Conservation (phyloP, 371 early-diverging fungal genomes). For the Rhizopus delemar region DNA sequence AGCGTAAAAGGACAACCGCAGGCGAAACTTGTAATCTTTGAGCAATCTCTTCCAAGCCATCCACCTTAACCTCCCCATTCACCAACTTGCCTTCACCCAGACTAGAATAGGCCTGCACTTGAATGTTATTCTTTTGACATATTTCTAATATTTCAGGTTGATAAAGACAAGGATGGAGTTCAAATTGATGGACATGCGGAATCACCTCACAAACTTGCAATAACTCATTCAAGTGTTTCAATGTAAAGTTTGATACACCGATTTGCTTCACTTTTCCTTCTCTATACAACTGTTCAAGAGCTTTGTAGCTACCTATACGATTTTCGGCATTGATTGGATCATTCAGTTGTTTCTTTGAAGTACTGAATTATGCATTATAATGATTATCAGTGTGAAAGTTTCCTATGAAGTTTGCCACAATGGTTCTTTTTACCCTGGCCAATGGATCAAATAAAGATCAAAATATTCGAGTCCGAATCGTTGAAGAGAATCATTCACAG, state of each 20-base stretch:
- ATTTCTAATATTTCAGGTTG: conserved; percentile 38
- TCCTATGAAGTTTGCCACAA: too few species aligned
- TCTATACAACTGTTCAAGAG: conserved; percentile 56
- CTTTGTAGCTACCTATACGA: conserved; percentile 58
- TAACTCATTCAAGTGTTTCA: conserved; percentile 59
- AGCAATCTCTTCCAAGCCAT: conserved; percentile 40
- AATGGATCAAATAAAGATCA: conserved; percentile 83
- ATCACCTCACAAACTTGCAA: conserved; percentile 58
- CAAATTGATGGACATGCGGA: conserved; percentile 79
- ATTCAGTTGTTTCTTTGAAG: conserved; percentile 35
- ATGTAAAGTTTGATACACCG: conserved; percentile 79
- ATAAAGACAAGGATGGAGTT: conserved; percentile 63
- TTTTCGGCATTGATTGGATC: conserved; percentile 60
- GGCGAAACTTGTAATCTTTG: conserved; percentile 34
- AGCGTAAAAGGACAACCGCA: conserved; percentile 77
- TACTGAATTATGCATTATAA: conserved; percentile 14
- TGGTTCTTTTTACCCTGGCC: conserved; percentile 33
- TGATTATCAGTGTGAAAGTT: neutral
- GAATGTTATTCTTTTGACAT: conserved; percentile 40
- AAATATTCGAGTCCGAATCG: conserved; percentile 71
- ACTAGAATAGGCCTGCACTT: conserved; percentile 87
- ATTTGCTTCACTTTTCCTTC: conserved; percentile 60
- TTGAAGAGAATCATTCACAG: conserved; percentile 58
- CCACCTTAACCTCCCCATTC: conserved; percentile 27
- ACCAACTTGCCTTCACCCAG: conserved; percentile 83